Evolutionary conservation across 805 yeast genomes (phyloP).

Genomic region (Yamadazyma kitorensis): DNA sequence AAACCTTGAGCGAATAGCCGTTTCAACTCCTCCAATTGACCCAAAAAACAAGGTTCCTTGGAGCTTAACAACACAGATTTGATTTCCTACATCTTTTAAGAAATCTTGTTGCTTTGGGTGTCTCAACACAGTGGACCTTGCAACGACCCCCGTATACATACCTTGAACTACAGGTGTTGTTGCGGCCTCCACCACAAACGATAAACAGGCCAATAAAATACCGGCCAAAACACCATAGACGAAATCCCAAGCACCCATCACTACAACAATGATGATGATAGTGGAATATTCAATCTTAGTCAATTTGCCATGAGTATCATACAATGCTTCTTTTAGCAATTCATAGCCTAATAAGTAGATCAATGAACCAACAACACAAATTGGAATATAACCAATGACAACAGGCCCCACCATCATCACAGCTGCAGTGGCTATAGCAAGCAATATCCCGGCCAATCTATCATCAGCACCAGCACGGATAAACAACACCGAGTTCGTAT

Average conservation of each 20-base stretch:
- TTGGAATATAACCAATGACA: conserved; percentile 91
- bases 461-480: conserved; percentile 94
- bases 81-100: conserved; percentile 81
- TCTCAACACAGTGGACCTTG: conserved; percentile 87
- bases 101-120: conserved; percentile 88
- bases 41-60: conserved; percentile 93
- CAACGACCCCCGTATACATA: conserved; percentile 81
- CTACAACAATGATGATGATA: conserved; percentile 78
- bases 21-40: conserved; percentile 88
- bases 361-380: conserved; percentile 92
- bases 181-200: conserved; percentile 93
- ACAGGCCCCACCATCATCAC: conserved; percentile 89
- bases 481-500: conserved; percentile 88
- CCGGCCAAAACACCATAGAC: conserved; percentile 92
- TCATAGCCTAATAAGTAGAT: conserved; percentile 92
- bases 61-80: conserved; percentile 80
- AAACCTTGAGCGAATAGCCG: conserved; percentile 61
- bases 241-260: conserved; percentile 95
- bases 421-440: conserved; percentile 75
- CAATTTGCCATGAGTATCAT: conserved; percentile 79
- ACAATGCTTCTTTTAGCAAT: conserved; percentile 77
- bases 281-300: conserved; percentile 79
- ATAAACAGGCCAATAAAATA: conserved; percentile 83
- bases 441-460: conserved; percentile 82
- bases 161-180: conserved; percentile 78